phyloP scores from a whole-genome alignment of 2,329 filamentous ascomycete genomes.

The Mariannaea sp. region DNA sequence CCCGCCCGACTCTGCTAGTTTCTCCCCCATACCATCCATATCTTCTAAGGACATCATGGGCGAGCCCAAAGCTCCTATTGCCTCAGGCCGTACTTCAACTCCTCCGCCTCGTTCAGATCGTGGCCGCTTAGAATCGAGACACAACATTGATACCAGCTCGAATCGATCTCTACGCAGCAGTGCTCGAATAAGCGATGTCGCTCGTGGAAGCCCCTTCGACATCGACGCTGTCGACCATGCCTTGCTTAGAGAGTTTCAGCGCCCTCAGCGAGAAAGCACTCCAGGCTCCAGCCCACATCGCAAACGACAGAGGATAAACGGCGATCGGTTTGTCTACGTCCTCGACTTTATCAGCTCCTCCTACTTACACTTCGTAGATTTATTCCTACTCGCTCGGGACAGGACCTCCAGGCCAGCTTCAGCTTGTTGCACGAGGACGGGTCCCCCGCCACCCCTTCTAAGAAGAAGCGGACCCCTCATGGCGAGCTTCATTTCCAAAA shows the following conservation, averaged over 20 bases:
- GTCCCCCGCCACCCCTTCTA: constrained; percentile 88
- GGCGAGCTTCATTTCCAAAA: constrained; percentile 93
- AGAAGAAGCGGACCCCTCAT: constrained; percentile 82
- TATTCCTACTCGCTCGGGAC: constrained; percentile 90
- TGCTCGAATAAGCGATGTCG: constrained; percentile 43
- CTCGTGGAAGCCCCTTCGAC: constrained; percentile 50
- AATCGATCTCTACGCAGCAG: constrained; percentile 44
- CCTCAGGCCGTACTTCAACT: constrained; percentile 47
- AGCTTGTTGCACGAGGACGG: constrained; percentile 90
- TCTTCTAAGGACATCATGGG: constrained; percentile 42
- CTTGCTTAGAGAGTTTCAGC: constrained; percentile 56
- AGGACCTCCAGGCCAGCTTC: constrained; percentile 92
- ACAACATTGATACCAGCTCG: constrained; percentile 43
- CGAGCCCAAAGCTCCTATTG: constrained; percentile 40
- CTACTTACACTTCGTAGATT: constrained; percentile 64
- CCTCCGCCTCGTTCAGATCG: constrained; percentile 52
- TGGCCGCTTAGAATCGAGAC: constrained; percentile 48
- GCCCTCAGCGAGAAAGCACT: constrained; percentile 57
- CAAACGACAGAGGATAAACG: constrained; percentile 64
- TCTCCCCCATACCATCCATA: constrained; percentile 40
- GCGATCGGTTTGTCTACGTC: constrained; percentile 58
- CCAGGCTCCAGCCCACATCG: constrained; percentile 60
- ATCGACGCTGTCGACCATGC: constrained; percentile 56
- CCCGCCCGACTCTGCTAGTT: constrained; percentile 37
- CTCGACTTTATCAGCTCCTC: background rate